Conservation (phyloP, 2,329 filamentous ascomycete genomes). For the Peltaster fructicola region DNA sequence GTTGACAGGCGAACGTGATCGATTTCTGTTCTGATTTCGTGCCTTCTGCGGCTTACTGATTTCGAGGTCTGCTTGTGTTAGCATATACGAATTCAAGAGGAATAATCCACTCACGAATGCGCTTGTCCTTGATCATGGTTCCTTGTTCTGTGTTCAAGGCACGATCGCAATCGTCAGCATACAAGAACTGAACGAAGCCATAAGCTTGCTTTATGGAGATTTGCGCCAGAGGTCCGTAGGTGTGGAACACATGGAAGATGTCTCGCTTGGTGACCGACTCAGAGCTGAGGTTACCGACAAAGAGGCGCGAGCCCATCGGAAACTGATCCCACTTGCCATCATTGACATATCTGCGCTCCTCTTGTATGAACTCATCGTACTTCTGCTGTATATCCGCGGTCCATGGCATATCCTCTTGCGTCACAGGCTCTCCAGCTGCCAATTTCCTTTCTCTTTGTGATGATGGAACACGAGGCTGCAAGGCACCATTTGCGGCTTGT, state of each 20-base stretch:
- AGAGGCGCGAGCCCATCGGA: conserved; percentile 57
- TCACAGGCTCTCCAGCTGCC: conserved; percentile 13
- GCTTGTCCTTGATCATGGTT: conserved; percentile 65
- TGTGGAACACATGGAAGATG: conserved; percentile 78
- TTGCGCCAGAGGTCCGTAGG: conserved; percentile 73
- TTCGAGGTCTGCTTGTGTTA: conserved; percentile 52
- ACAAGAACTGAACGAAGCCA: conserved; percentile 88
- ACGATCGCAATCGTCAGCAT: conserved; percentile 51
- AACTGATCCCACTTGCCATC: conserved; percentile 72
- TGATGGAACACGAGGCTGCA: too few species aligned
- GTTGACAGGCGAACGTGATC: conserved; percentile 46
- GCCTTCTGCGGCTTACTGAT: conserved; percentile 65
- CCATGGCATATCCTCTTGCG: conserved; percentile 34
- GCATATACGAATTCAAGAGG: conserved; percentile 7
- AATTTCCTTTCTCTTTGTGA: conserved; percentile 15
- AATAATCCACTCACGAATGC: conserved; percentile 55
- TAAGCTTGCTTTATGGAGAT: conserved; percentile 95
- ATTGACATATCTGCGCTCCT: conserved; percentile 57
- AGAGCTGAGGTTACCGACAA: conserved; percentile 83
- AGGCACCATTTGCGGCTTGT: too few species aligned
- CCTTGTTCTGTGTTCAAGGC: conserved; percentile 69
- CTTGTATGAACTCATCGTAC: conserved; percentile 55
- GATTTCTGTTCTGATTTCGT: conserved; percentile 14
- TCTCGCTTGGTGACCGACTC: conserved; percentile 89
- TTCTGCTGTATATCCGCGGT: conserved; percentile 42